Evolutionary conservation across 225 moss, liverwort and hornwort genomes (phyloP).

Genomic region (Antitrichia curtipendula): DNA sequence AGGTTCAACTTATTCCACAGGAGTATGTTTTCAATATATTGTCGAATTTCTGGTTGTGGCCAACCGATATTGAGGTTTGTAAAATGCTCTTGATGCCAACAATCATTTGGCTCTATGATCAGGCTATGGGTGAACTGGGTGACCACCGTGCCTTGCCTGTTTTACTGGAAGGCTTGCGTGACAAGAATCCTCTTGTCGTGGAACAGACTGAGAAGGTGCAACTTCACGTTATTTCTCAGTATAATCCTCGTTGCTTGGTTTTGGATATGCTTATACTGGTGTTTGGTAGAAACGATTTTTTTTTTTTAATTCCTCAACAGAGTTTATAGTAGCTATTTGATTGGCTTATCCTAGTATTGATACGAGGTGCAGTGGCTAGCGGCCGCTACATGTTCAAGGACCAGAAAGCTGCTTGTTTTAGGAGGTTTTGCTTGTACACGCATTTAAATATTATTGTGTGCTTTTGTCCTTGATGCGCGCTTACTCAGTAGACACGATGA

Average conservation of each 20-base stretch:
- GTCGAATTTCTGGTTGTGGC: background rate
- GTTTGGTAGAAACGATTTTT: background rate
- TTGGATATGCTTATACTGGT: background rate
- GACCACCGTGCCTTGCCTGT: conserved; percentile 37
- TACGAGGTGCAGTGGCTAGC: background rate
- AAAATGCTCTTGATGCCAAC: background rate
- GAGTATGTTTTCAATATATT: background rate
- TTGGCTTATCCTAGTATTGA: background rate
- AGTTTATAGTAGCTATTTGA: background rate
- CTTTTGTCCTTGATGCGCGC: background rate
- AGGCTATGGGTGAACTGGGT: conserved; percentile 51
- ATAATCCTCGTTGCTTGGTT: background rate
- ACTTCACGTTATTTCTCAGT: background rate
- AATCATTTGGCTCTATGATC: background rate
- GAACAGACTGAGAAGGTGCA: conserved; percentile 52
- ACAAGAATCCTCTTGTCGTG: conserved; percentile 35
- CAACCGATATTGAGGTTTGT: background rate
- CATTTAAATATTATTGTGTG: background rate
- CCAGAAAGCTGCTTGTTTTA: background rate
- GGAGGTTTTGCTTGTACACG: background rate
- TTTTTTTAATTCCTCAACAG: background rate
- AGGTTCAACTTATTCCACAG: background rate
- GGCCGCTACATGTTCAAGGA: background rate
- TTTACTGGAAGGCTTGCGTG: conserved; percentile 38
- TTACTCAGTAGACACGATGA: background rate